These are phyloP conservation scores for Cercospora berteroae DNA, from an alignment of 2,329 filamentous ascomycete genomes.

Conservation along the genomic window DNA sequence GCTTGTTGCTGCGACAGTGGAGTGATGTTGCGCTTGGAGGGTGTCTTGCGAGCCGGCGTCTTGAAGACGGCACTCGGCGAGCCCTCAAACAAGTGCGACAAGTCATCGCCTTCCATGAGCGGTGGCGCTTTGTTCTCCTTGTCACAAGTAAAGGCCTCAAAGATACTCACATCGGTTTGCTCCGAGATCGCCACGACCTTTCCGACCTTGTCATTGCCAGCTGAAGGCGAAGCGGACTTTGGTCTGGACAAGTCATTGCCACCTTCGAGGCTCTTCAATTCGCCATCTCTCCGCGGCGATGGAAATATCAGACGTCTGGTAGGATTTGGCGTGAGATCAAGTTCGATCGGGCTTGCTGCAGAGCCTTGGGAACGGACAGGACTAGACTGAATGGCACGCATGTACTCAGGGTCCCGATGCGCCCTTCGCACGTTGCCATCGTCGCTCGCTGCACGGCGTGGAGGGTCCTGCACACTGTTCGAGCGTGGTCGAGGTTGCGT, in stretches of 20 bases:
- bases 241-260: constrained; percentile 13
- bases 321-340: constrained; percentile 57
- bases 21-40: constrained; percentile 42
- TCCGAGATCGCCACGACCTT: constrained; percentile 21
- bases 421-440: constrained; percentile 32
- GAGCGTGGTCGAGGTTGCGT: constrained; percentile 39
- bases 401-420: constrained; percentile 42
- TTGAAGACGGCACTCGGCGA: constrained; percentile 55
- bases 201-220: constrained; percentile 4
- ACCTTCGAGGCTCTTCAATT: constrained; percentile 61
- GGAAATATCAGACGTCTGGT: constrained; percentile 74
- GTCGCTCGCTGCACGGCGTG: constrained; percentile 24
- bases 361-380: constrained; percentile 52
- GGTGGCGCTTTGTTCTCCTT: constrained; percentile 58
- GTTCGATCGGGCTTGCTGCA: constrained; percentile 50
- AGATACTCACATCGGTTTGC: constrained; percentile 30
- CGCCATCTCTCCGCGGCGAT: constrained; percentile 66
- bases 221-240: constrained; percentile 17
- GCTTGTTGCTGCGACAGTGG: constrained; percentile 50
- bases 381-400: constrained; percentile 61
- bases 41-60: constrained; percentile 55
- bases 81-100: constrained; percentile 68
- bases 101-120: constrained; percentile 47
- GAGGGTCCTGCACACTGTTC: constrained; percentile 48
- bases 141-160: constrained; percentile 46